phyloP scores from a whole-genome alignment of 2,329 filamentous ascomycete genomes.

The Triangularia verruculosa region DNA sequence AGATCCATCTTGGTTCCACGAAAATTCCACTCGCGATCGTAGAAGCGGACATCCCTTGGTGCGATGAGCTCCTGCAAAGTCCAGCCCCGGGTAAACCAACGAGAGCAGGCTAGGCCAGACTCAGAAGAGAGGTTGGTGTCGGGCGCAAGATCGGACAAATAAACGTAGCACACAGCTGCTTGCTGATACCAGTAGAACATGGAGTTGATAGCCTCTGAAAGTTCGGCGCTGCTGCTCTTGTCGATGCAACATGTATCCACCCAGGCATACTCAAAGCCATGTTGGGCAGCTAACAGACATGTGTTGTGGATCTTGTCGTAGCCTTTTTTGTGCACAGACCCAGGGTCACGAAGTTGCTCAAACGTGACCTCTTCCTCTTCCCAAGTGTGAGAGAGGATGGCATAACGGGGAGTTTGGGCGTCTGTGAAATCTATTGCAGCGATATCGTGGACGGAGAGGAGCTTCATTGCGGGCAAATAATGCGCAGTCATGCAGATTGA shows the following conservation, averaged over 20 bases:
- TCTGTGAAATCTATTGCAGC: background rate
- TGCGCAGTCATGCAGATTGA: background rate
- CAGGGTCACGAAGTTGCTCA: background rate
- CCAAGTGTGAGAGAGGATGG: conserved; percentile 22
- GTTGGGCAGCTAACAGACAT: background rate
- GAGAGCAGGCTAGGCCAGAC: too few species aligned
- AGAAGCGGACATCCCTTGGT: too few species aligned
- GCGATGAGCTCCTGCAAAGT: too few species aligned
- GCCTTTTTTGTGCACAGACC: background rate
- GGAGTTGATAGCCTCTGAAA: too few species aligned
- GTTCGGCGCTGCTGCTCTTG: too few species aligned
- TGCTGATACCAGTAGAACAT: too few species aligned
- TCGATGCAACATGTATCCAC: conserved; percentile 21
- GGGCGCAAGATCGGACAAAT: too few species aligned
- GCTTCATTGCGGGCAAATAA: background rate
- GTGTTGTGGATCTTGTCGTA: conserved; percentile 12
- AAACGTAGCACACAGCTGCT: too few species aligned
- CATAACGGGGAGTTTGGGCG: conserved; percentile 3
- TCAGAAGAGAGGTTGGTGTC: too few species aligned
- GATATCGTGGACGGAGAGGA: background rate
- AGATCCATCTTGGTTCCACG: too few species aligned
- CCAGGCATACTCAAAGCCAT: conserved; percentile 14
- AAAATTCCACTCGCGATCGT: too few species aligned
- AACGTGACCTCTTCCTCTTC: conserved; percentile 13
- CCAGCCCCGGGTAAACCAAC: too few species aligned